These are phyloP conservation scores for Melocanna baccifera DNA, from an alignment of 176 grass and related monocot genomes.

Conservation along the genomic window DNA sequence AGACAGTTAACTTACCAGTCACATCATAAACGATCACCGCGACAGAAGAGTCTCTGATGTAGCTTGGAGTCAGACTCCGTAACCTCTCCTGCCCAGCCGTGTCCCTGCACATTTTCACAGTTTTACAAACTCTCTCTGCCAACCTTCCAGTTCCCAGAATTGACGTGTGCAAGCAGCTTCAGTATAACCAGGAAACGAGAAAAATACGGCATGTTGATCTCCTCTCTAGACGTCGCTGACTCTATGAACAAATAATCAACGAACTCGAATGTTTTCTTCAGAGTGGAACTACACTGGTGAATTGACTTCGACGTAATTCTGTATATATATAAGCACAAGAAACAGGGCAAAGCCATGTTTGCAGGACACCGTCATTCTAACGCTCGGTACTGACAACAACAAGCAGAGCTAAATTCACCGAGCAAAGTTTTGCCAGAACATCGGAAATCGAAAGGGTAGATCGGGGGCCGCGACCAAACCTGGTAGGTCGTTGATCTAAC, in stretches of 20 bases:
- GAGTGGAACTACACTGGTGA: background rate
- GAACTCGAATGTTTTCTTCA: background rate
- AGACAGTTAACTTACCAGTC: constrained; percentile 41
- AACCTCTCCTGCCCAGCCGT: constrained; percentile 86
- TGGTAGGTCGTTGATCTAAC: no score
- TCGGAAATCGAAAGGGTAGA: background rate
- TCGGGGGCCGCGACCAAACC: constrained; percentile 8
- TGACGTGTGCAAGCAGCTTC: background rate
- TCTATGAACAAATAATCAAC: background rate
- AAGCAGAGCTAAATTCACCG: background rate
- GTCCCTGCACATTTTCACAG: constrained; percentile 53
- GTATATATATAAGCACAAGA: background rate
- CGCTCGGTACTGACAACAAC: background rate
- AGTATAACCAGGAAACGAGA: background rate
- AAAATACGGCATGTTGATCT: background rate
- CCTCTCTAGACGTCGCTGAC: no score
- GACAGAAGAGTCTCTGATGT: constrained; percentile 82
- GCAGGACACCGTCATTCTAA: background rate
- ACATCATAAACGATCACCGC: constrained; percentile 81
- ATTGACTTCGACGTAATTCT: background rate
- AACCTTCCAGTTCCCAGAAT: background rate
- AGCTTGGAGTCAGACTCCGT: constrained; percentile 75
- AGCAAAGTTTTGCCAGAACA: background rate
- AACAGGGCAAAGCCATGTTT: background rate
- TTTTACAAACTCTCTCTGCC: background rate